These are phyloP conservation scores for Prunus kanzakura DNA, from an alignment of 306 rosid genomes.

Conservation along the genomic window DNA sequence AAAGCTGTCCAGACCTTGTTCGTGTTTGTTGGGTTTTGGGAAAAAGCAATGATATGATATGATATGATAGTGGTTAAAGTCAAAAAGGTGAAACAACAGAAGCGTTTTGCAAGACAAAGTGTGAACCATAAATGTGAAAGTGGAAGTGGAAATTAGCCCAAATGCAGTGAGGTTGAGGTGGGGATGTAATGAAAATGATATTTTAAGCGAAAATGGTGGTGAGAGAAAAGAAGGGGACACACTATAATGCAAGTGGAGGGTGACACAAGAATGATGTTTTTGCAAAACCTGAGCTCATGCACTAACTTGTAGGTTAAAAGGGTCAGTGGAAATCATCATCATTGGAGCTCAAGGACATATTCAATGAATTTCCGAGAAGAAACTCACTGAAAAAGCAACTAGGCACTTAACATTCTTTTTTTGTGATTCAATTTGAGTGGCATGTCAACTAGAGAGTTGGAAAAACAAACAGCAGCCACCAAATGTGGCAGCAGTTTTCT, in stretches of 20 bases:
- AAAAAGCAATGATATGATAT: not conserved
- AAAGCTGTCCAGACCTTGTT: constrained; percentile 11
- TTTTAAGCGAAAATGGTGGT: constrained; percentile 16
- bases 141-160: constrained; percentile 11
- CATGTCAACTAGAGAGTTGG: not conserved
- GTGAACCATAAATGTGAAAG: constrained; percentile 10
- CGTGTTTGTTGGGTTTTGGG: constrained; percentile 8
- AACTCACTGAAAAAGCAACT: constrained; percentile 6
- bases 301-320: constrained; percentile 31
- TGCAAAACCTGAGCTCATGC: constrained; percentile 30
- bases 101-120: not conserved
- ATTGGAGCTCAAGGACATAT: constrained; percentile 27
- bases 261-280: constrained; percentile 43
- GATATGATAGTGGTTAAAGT: constrained; percentile 24
- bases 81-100: constrained; percentile 42
- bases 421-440: constrained; percentile 17
- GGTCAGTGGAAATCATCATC: constrained; percentile 48
- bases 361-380: constrained; percentile 24
- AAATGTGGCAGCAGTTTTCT: constrained; percentile 31
- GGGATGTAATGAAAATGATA: not conserved
- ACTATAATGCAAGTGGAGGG: constrained; percentile 42
- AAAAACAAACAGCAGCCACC: constrained; percentile 32
- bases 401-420: constrained; percentile 8
- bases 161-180: constrained; percentile 11
- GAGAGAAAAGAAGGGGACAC: constrained; percentile 1